Conservation (phyloP, 257 asterid species). For the Parsonsia alboflavescens region DNA sequence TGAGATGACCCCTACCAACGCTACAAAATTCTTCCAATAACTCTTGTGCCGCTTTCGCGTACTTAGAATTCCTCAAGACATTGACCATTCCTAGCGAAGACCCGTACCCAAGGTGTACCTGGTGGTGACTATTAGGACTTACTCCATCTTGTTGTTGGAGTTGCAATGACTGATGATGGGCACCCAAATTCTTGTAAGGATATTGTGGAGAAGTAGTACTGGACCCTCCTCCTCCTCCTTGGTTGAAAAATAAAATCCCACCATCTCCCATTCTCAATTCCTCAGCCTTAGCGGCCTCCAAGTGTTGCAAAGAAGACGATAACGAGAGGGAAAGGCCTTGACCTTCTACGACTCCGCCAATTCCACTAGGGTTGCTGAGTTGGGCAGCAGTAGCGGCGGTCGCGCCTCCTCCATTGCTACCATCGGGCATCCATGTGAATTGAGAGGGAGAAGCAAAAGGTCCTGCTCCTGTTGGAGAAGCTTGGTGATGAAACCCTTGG, state of each 20-base stretch:
- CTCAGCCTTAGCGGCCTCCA: slow-evolving; percentile 70
- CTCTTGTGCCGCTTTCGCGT: slow-evolving; percentile 80
- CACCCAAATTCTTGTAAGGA: slow-evolving; percentile 39
- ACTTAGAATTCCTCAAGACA: slow-evolving; percentile 59
- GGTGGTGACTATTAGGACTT: slow-evolving; percentile 26
- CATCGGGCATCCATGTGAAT: slow-evolving; percentile 57
- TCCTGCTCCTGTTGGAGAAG: slow-evolving; percentile 23
- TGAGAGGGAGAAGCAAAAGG: slow-evolving; percentile 35
- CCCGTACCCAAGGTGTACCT: slow-evolving; percentile 41
- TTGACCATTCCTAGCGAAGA: slow-evolving; percentile 49
- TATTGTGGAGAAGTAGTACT: slow-evolving; percentile 35
- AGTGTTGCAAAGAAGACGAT: slow-evolving; percentile 68
- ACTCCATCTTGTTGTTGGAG: slow-evolving; percentile 19
- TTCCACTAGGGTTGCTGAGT: slow-evolving; percentile 35
- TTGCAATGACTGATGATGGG: slow-evolving; percentile 15
- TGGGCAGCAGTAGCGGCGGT: background rate
- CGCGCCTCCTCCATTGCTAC: slow-evolving; percentile 21
- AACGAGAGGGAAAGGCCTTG: slow-evolving; percentile 84
- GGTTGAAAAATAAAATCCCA: slow-evolving; percentile 66
- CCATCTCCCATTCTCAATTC: slow-evolving; percentile 63
- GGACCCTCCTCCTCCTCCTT: slow-evolving; percentile 43
- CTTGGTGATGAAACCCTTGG: slow-evolving; percentile 31
- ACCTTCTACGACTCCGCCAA: slow-evolving; percentile 53
- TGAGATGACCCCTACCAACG: slow-evolving; percentile 78
- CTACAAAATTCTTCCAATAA: slow-evolving; percentile 88